Evolutionary conservation across 2,329 filamentous ascomycete species (phyloP).

Genomic region (Onygena corvina): DNA sequence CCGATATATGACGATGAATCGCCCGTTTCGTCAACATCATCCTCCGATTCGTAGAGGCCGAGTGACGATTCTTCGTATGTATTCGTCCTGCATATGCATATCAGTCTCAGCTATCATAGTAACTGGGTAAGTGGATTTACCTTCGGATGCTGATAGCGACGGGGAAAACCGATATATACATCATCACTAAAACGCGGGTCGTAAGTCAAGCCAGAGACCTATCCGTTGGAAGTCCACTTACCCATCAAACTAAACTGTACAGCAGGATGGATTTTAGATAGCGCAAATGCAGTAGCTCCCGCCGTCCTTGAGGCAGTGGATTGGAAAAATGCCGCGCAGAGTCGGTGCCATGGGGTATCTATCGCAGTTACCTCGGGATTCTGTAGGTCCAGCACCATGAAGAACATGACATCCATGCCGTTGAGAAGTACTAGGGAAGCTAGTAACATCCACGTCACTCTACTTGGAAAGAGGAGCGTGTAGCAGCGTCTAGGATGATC

Average conservation of each 20-base stretch:
- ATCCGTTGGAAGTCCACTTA: conserved; percentile 23
- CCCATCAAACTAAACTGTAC: conserved; percentile 44
- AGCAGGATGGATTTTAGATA: conserved; percentile 42
- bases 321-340: conserved; percentile 41
- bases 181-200: conserved; percentile 62
- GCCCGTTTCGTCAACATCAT: conserved; percentile 19
- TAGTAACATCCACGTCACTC: conserved; percentile 48
- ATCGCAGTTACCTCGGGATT: conserved; percentile 36
- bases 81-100: conserved; percentile 35
- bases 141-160: conserved; percentile 81
- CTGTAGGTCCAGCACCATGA: conserved; percentile 41
- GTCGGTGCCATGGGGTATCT: conserved; percentile 12
- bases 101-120: not conserved
- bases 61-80: conserved; percentile 57
- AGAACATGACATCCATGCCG: conserved; percentile 44
- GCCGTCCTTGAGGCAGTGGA: conserved; percentile 40
- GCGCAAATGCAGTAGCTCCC: conserved; percentile 41
- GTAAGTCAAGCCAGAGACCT: not conserved
- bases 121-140: conserved; percentile 16
- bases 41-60: conserved; percentile 38
- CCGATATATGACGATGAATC: conserved; percentile 32
- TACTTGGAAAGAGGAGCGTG: conserved; percentile 49
- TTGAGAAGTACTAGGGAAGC: conserved; percentile 43
- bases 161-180: conserved; percentile 95
- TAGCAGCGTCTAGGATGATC: conserved; percentile 53